phyloP scores from a whole-genome alignment of 495 filamentous ascomycete species.

The Hypoxylon fragiforme region DNA sequence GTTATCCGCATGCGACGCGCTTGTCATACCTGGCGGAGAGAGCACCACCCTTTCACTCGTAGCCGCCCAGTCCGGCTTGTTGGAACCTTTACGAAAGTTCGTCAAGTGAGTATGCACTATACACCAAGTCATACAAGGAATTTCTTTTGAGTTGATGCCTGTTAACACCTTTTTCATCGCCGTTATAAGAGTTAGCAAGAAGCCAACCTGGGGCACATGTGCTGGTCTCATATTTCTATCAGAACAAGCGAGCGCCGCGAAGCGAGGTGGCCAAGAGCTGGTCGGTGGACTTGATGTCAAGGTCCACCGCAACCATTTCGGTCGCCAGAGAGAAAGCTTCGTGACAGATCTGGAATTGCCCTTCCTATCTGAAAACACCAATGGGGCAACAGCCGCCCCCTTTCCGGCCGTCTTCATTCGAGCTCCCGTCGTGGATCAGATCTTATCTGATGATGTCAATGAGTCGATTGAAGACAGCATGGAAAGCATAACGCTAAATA shows the following conservation, averaged over 20 bases:
- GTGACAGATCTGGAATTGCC: constrained; percentile 73
- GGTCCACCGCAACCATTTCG: constrained; percentile 95
- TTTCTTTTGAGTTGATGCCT: too few relatives aligned
- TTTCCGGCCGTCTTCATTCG: constrained; percentile 92
- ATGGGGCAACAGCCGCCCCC: constrained; percentile 36
- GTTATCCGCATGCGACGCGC: constrained; percentile 72
- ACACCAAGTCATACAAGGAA: background rate
- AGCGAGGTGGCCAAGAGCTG: constrained; percentile 88
- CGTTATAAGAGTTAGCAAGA: constrained; percentile 58
- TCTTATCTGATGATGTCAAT: constrained; percentile 62
- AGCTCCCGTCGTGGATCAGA: constrained; percentile 87
- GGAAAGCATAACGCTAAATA: constrained; percentile 41
- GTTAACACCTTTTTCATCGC: constrained; percentile 10
- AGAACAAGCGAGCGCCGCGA: constrained; percentile 84
- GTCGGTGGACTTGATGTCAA: constrained; percentile 90
- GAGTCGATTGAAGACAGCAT: constrained; percentile 35
- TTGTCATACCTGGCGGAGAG: constrained; percentile 92
- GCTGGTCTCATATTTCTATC: constrained; percentile 91
- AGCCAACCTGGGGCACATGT: constrained; percentile 95
- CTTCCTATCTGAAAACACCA: constrained; percentile 59
- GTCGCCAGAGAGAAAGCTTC: constrained; percentile 92
- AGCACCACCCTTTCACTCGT: constrained; percentile 93
- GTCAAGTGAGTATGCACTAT: constrained; percentile 71
- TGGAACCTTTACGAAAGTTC: constrained; percentile 87
- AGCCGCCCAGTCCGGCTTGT: constrained; percentile 72